These are phyloP conservation scores for Colletotrichum plurivorum DNA, from an alignment of 2,329 filamentous ascomycete species.

Conservation along the genomic window DNA sequence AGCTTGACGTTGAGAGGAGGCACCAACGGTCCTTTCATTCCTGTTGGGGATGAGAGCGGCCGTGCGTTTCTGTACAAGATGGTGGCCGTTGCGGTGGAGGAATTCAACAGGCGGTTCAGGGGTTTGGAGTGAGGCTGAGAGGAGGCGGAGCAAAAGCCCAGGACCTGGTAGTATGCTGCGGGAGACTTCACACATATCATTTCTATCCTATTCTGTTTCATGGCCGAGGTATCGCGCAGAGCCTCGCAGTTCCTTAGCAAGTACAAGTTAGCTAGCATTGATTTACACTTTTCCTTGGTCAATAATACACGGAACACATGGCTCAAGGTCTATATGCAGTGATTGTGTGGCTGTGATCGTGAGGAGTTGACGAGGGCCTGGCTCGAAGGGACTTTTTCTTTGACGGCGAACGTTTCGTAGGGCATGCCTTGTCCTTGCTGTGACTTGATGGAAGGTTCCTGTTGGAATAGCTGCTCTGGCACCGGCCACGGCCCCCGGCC, in stretches of 20 bases:
- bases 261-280: conserved; percentile 15
- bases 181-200: background rate
- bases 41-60: conserved; percentile 88
- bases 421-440: too few relatives aligned
- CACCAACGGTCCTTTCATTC: conserved; percentile 94
- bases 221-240: conserved; percentile 16
- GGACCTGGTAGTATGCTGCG: background rate
- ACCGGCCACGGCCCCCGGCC: too few relatives aligned
- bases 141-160: background rate
- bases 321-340: too few relatives aligned
- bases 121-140: conserved; percentile 51
- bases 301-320: too few relatives aligned
- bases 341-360: too few relatives aligned
- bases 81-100: conserved; percentile 76
- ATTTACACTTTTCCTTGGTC: too few relatives aligned
- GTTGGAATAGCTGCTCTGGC: too few relatives aligned
- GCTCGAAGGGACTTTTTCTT: too few relatives aligned
- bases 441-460: too few relatives aligned
- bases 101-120: conserved; percentile 75
- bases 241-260: conserved; percentile 26
- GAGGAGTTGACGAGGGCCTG: too few relatives aligned
- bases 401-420: too few relatives aligned
- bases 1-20: conserved; percentile 90
- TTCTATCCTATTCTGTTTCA: background rate
- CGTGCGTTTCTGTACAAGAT: conserved; percentile 75